Percentiles rank a stretch among this genome's conserved stretches.
Conservation (phyloP, 192 early-diverging fungal genomes). For the Entomortierella parvispora region DNA sequence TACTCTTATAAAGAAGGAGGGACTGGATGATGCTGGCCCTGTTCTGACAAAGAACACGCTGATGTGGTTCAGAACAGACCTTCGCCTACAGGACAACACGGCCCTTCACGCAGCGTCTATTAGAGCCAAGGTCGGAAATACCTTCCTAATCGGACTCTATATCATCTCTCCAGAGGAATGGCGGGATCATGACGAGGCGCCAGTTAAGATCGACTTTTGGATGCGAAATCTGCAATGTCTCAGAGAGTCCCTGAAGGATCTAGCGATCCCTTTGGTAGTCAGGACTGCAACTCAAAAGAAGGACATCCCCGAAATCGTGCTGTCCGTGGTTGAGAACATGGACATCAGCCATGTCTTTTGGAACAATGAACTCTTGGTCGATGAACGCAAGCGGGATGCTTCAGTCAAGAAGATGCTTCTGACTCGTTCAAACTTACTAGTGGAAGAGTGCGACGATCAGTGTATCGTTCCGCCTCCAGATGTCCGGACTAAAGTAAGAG, state of each 20-base stretch:
- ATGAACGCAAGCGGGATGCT: constrained; percentile 58
- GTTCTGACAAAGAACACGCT: constrained; percentile 46
- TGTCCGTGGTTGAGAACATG: constrained; percentile 26
- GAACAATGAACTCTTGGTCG: constrained; percentile 68
- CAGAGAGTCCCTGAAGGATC: constrained; percentile 31
- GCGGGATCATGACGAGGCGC: constrained; percentile 60
- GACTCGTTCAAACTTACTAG: constrained; percentile 17
- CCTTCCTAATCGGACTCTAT: constrained; percentile 56
- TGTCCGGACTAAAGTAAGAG: constrained; percentile 57
- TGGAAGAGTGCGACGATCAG: constrained; percentile 63
- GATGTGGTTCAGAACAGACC: constrained; percentile 63
- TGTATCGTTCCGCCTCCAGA: constrained; percentile 62
- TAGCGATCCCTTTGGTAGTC: constrained; percentile 61
- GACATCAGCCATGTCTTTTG: constrained; percentile 56
- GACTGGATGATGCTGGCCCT: constrained; percentile 13
- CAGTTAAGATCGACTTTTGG: constrained; percentile 62
- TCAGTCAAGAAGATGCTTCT: constrained; percentile 25
- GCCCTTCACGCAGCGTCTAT: constrained; percentile 45
- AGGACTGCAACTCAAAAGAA: constrained; percentile 28
- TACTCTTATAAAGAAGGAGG: constrained; percentile 30
- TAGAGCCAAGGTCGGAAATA: constrained; percentile 5
- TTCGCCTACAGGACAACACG: constrained; percentile 57
- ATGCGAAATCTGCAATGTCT: constrained; percentile 59
- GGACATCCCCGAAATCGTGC: constrained; percentile 52
- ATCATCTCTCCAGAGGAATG: constrained; percentile 67